These are phyloP conservation scores for Candida khao-thaluensis DNA, from an alignment of 805 yeast genomes.

Conservation along the genomic window DNA sequence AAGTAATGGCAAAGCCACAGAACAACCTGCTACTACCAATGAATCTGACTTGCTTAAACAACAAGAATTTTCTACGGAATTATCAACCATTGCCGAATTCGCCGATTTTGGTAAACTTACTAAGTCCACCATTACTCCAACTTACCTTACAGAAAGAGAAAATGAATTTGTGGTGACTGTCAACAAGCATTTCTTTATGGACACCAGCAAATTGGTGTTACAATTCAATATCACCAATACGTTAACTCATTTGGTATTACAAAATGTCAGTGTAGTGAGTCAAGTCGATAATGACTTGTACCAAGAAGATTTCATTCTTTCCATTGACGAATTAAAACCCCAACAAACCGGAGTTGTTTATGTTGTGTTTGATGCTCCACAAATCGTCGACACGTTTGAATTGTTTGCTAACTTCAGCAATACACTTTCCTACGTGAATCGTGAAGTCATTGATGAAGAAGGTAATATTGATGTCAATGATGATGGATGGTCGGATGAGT, in stretches of 20 bases:
- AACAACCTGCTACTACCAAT: constrained; percentile 14
- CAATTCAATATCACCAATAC: constrained; percentile 88
- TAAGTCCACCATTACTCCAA: constrained; percentile 59
- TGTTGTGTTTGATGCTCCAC: constrained; percentile 68
- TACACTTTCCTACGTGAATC: constrained; percentile 68
- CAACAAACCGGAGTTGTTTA: constrained; percentile 71
- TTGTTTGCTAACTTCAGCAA: constrained; percentile 54
- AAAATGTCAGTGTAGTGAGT: constrained; percentile 69
- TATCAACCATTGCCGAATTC: constrained; percentile 71
- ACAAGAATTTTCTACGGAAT: constrained; percentile 69
- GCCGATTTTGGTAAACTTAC: constrained; percentile 70
- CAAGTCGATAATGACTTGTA: constrained; percentile 59
- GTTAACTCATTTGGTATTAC: constrained; percentile 70
- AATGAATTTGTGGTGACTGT: constrained; percentile 89
- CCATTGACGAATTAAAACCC: constrained; percentile 72
- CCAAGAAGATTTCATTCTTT: constrained; percentile 69
- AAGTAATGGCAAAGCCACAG: constrained; percentile 3
- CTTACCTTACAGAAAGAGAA: constrained; percentile 83
- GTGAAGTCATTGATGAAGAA: constrained; percentile 68
- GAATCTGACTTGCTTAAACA: constrained; percentile 41
- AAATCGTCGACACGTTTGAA: constrained; percentile 34
- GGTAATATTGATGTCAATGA: constrained; percentile 62
- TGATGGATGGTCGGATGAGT: constrained; percentile 91
- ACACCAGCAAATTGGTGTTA: constrained; percentile 57
- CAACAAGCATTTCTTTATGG: constrained; percentile 74